Base-by-base conservation (phyloP, 2,329 filamentous ascomycete species). In the Sphaerulina vaccinii region DNA sequence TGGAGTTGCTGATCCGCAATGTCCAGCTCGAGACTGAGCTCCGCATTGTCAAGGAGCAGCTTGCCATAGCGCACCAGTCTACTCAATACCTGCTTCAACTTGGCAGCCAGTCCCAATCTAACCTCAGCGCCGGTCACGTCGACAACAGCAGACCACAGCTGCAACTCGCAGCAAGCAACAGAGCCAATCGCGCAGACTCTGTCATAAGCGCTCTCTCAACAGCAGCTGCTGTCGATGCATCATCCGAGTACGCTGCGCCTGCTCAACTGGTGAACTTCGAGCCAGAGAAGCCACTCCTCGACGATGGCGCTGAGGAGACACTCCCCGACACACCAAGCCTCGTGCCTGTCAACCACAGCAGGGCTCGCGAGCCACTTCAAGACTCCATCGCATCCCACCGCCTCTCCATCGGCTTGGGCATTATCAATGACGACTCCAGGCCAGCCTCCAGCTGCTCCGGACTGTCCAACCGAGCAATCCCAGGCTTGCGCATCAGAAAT, bases 1-100 rank as follows among this genome's bases (percentile, higher is more conserved):
- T 51, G 29, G 33, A 49, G 2, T 50, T 64, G 9, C 44, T 55
- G 13, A 54, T 35, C 44, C 57, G 52, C 36, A 63, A 57, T 41
- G 59, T 57, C 9, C 52, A 55, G 37, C 63, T 67, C 24, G 50
- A 62, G 29, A 59, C 57, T 5, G 62, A 66, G 51, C 48, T 66
- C 3, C 62, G 61, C 19, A 23, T 59, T 9, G 45, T 57, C 33
- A 62, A 57, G 23, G 57, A 61, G 27, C 58, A 63, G 27, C 58
- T 64, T 22, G 45, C 45, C n/a, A 52, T 64, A 29, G 57, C 62
- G 2, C 51, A 58, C 5, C 46, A 43, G 21, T 56, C 56, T 21
- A 62, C 42, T 16, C 32, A 38, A 7, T 62, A 60, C 42, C 55
- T 65, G 5, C 48, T 61, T 23, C 29, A 41, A 1, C 35, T 37